Evolutionary conservation across 202 grass and related monocot species (phyloP).

Genomic region (Schoenoplectus triqueter): DNA sequence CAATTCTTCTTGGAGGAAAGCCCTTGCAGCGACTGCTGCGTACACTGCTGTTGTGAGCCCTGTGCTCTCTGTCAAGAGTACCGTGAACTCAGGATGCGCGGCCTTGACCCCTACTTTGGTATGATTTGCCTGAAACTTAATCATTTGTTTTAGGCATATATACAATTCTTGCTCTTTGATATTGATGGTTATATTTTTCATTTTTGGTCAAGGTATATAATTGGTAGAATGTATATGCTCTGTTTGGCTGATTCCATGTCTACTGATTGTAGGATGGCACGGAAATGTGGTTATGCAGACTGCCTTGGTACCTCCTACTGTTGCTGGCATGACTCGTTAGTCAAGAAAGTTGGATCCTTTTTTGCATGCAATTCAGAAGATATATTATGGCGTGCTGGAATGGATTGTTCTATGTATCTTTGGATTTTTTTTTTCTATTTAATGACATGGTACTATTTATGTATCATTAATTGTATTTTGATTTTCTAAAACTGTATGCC

Average conservation of each 20-base stretch:
- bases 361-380: not conserved
- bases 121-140: not conserved
- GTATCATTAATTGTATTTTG: no score
- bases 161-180: no score
- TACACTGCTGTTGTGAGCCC: conserved; percentile 75
- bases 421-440: not conserved
- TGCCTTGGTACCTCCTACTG: conserved; percentile 1
- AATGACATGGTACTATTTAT: not conserved
- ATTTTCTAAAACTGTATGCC: no score
- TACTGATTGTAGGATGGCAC: not conserved
- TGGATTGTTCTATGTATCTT: not conserved
- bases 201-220: no score
- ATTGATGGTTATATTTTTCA: no score
- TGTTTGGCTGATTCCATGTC: not conserved
- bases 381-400: not conserved
- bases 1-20: conserved; percentile 58
- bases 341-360: not conserved
- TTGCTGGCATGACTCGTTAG: not conserved
- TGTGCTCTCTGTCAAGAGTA: conserved; percentile 91
- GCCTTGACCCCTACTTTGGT: conserved; percentile 36
- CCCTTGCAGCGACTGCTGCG: conserved; percentile 73
- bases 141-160: no score
- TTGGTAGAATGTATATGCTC: no score
- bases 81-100: conserved; percentile 68
- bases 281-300: not conserved